Percentiles rank a stretch among this genome's conserved stretches.
Evolutionary conservation across 441 rosid species (phyloP).

Genomic region (Jatropha multifida): DNA sequence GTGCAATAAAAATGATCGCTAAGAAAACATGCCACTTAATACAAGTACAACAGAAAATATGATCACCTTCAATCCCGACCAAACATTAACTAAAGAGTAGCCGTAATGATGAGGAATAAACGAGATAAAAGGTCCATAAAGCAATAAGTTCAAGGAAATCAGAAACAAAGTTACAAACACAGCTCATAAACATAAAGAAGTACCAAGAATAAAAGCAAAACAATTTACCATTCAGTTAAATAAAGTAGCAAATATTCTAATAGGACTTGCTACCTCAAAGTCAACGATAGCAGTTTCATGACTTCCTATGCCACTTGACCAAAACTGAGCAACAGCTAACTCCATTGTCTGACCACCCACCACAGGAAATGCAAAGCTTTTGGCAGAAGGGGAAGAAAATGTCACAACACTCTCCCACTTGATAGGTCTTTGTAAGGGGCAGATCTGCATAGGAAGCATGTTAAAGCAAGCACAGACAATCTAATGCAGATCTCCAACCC

Average conservation of each 20-base stretch:
- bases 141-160: neutral
- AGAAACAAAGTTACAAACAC: neutral
- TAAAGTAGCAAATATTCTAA: neutral
- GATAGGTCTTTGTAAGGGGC: constrained; percentile 88
- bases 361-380: constrained; percentile 79
- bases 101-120: neutral
- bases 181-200: neutral
- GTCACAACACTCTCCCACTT: constrained; percentile 84
- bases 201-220: neutral
- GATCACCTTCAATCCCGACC: neutral
- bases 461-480: constrained; percentile 32
- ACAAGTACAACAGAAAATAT: constrained; percentile 6
- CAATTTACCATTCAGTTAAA: neutral
- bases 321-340: constrained; percentile 91
- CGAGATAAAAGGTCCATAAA: neutral
- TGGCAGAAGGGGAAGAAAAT: constrained; percentile 78
- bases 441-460: constrained; percentile 54
- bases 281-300: constrained; percentile 74
- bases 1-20: constrained; percentile 18
- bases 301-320: constrained; percentile 99
- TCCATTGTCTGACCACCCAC: constrained; percentile 96
- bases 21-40: neutral
- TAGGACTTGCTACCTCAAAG: constrained; percentile 70
- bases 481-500: constrained; percentile 18
- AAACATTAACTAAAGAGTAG: neutral